Conservation (phyloP, 768 basidiomycete genomes). For the Pulveroboletus sp. region DNA sequence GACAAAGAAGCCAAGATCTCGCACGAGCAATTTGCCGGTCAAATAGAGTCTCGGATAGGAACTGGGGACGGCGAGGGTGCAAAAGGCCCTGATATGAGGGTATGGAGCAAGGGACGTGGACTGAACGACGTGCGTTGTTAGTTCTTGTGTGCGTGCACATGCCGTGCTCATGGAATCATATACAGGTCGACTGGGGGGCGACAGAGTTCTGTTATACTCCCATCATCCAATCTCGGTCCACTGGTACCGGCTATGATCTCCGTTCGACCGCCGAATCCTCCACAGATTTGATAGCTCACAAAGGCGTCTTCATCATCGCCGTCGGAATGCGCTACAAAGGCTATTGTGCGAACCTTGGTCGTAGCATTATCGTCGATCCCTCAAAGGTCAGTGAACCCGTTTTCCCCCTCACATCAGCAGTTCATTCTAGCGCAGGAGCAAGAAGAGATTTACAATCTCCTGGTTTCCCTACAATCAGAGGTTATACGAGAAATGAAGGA, state of each 20-base stretch:
- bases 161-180: slow-evolving; percentile 5
- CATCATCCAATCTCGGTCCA: slow-evolving; percentile 91
- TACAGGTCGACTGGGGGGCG: slow-evolving; percentile 81
- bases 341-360: slow-evolving; percentile 88
- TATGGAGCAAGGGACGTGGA: slow-evolving; percentile 80
- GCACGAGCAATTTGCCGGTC: slow-evolving; percentile 79
- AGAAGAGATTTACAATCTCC: slow-evolving; percentile 80
- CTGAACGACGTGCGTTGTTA: slow-evolving; percentile 61
- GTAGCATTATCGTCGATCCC: slow-evolving; percentile 95
- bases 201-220: slow-evolving; percentile 94
- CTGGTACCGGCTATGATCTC: slow-evolving; percentile 81
- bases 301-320: slow-evolving; percentile 83
- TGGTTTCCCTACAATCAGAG: slow-evolving; percentile 75
- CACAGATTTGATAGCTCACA: slow-evolving; percentile 74
- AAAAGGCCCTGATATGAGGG: slow-evolving; percentile 87
- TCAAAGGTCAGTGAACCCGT: slow-evolving; percentile 51
- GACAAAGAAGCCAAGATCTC: slow-evolving; percentile 89
- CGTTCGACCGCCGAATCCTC: slow-evolving; percentile 84
- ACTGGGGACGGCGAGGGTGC: slow-evolving; percentile 58
- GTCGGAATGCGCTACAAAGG: slow-evolving; percentile 90
- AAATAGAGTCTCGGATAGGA: slow-evolving; percentile 86
- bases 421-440: slow-evolving; percentile 59
- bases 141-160: background rate
- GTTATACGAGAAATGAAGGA: slow-evolving; percentile 74
- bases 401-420: background rate